These are phyloP conservation scores for Cladosporium sp. DNA, from an alignment of 2,329 filamentous ascomycete genomes.

Conservation along the genomic window DNA sequence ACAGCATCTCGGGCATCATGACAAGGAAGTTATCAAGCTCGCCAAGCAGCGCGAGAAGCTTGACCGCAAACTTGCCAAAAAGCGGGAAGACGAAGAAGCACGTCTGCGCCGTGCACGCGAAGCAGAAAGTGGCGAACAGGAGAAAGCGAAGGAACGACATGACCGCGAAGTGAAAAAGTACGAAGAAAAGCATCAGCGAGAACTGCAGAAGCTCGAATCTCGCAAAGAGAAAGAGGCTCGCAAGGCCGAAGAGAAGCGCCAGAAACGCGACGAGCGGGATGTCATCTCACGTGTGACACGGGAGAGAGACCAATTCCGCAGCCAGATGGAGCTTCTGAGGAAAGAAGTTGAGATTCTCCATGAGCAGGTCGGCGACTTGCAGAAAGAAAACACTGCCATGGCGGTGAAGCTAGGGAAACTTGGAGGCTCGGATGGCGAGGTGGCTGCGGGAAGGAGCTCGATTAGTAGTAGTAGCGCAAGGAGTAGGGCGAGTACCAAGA, in stretches of 20 bases:
- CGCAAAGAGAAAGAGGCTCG: constrained; percentile 32
- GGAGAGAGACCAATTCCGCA: constrained; percentile 45
- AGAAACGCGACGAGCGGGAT: constrained; percentile 45
- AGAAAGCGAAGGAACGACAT: constrained; percentile 65
- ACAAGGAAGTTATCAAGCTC: constrained; percentile 64
- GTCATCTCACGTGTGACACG: constrained; percentile 44
- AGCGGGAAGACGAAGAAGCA: constrained; percentile 49
- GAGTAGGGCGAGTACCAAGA: constrained; percentile 1
- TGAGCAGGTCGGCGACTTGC: constrained; percentile 51
- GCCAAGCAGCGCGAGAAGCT: constrained; percentile 58
- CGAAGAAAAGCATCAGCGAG: constrained; percentile 59
- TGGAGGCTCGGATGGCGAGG: constrained; percentile 13
- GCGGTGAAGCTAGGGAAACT: constrained; percentile 34
- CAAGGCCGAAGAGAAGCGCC: constrained; percentile 43
- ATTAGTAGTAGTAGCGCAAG: neutral
- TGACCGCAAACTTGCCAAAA: constrained; percentile 58
- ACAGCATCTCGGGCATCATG: constrained; percentile 35
- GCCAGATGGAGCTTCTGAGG: constrained; percentile 44
- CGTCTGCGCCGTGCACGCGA: constrained; percentile 36
- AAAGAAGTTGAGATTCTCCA: constrained; percentile 48
- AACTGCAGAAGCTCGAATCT: constrained; percentile 54
- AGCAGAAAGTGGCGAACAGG: constrained; percentile 39
- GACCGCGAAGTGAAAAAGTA: constrained; percentile 61
- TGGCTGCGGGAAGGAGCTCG: constrained; percentile 4
- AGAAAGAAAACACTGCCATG: constrained; percentile 55